These are phyloP conservation scores for Sordariomycetes sp. DNA, from an alignment of 2,329 filamentous ascomycete genomes.

Conservation along the genomic window DNA sequence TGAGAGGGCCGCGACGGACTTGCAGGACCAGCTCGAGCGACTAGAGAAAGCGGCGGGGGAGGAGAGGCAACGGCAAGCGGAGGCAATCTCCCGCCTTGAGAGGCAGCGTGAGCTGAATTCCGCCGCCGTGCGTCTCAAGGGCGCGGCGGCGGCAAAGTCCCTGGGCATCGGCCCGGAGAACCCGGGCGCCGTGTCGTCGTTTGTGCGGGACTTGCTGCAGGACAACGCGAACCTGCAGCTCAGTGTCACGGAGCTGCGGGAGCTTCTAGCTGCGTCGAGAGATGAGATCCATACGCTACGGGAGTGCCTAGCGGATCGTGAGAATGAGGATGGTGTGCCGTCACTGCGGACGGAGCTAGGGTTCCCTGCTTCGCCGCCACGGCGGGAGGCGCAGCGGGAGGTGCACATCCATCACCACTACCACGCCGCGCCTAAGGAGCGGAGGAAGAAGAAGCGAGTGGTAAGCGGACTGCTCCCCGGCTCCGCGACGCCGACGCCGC, in stretches of 20 bases:
- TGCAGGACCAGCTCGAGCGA: constrained; percentile 78
- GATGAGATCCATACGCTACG: constrained; percentile 82
- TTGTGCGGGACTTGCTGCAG: constrained; percentile 87
- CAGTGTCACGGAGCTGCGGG: constrained; percentile 79
- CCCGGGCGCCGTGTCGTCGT: constrained; percentile 75
- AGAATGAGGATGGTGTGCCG: constrained; percentile 42
- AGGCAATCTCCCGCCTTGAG: constrained; percentile 74
- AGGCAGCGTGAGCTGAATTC: constrained; percentile 69
- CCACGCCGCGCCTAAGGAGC: constrained; percentile 52
- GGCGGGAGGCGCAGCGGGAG: constrained; percentile 41
- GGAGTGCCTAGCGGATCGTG: constrained; percentile 69
- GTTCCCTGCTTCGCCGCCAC: constrained; percentile 20
- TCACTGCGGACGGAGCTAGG: constrained; percentile 63
- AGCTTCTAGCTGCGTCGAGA: constrained; percentile 83
- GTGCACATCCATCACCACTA: constrained; percentile 94
- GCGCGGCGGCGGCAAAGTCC: constrained; percentile 59
- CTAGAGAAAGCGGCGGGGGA: constrained; percentile 75
- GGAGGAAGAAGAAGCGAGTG: constrained; percentile 54
- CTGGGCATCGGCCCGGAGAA: constrained; percentile 44
- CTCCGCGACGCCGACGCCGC: neutral
- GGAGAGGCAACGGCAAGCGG: constrained; percentile 69
- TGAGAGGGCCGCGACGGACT: constrained; percentile 60
- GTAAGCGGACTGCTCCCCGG: neutral
- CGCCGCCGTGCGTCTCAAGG: constrained; percentile 69
- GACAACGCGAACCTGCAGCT: constrained; percentile 92